These are phyloP conservation scores for Fusarium secorum DNA, from an alignment of 2,329 filamentous ascomycete genomes.

Conservation along the genomic window DNA sequence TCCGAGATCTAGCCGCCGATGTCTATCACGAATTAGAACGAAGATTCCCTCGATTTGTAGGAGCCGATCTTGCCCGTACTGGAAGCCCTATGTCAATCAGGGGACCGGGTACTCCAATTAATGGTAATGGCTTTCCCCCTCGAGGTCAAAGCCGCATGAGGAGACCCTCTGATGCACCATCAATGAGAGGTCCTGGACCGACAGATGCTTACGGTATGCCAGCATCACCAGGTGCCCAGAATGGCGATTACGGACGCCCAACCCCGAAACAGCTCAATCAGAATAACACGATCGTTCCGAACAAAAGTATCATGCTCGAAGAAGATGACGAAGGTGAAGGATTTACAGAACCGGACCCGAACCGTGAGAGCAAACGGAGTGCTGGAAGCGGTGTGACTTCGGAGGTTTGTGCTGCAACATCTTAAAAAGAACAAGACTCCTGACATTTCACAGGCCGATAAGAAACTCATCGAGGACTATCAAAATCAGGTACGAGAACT, in stretches of 20 bases:
- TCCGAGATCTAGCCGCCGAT: constrained; percentile 91
- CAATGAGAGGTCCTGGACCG: constrained; percentile 59
- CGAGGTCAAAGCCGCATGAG: constrained; percentile 62
- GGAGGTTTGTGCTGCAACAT: constrained; percentile 49
- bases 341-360: constrained; percentile 57
- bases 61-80: constrained; percentile 71
- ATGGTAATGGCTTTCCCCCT: constrained; percentile 61
- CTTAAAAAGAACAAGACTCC: constrained; percentile 1
- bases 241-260: constrained; percentile 76
- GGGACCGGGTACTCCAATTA: constrained; percentile 68
- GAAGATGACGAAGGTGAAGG: constrained; percentile 81
- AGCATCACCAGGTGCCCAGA: constrained; percentile 64
- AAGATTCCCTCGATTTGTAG: constrained; percentile 82
- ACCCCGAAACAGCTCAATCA: constrained; percentile 85
- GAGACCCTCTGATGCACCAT: constrained; percentile 69
- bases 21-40: constrained; percentile 95
- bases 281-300: constrained; percentile 94
- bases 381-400: constrained; percentile 43
- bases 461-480: constrained; percentile 79
- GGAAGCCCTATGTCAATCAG: constrained; percentile 74
- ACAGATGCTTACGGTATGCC: constrained; percentile 61
- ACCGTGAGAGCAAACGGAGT: constrained; percentile 44
- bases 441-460: constrained; percentile 62
- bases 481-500: constrained; percentile 79
- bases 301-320: constrained; percentile 97